Evolutionary conservation across 495 filamentous ascomycete genomes (phyloP).

Genomic region (Bacidia rubella): DNA sequence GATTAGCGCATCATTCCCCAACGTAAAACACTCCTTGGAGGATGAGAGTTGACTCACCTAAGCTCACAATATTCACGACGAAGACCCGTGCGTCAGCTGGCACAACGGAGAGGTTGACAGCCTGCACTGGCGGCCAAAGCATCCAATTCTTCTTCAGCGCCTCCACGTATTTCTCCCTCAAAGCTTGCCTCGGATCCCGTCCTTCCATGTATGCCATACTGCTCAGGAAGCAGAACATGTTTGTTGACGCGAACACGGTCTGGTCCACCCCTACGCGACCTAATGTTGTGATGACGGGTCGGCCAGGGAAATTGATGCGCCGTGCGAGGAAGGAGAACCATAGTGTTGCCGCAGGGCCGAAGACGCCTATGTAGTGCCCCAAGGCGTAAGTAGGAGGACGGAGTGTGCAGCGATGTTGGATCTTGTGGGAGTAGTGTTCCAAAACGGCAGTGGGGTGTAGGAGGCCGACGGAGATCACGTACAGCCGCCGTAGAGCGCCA

Average conservation of each 20-base stretch:
- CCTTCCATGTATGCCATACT: slow-evolving; percentile 88
- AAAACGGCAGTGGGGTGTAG: not conserved
- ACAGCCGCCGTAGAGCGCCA: slow-evolving; percentile 90
- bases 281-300: slow-evolving; percentile 52
- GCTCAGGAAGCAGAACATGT: slow-evolving; percentile 69
- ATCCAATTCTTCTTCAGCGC: slow-evolving; percentile 76
- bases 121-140: slow-evolving; percentile 86
- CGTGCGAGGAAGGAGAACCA: slow-evolving; percentile 78
- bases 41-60: slow-evolving; percentile 40
- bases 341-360: slow-evolving; percentile 77
- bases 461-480: slow-evolving; percentile 17
- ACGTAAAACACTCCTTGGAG: slow-evolving; percentile 1
- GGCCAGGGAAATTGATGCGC: slow-evolving; percentile 48
- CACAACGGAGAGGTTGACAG: slow-evolving; percentile 80
- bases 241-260: slow-evolving; percentile 66
- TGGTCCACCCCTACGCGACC: slow-evolving; percentile 80
- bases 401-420: not conserved
- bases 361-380: slow-evolving; percentile 46
- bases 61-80: slow-evolving; percentile 72
- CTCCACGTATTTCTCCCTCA: slow-evolving; percentile 48
- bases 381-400: not conserved
- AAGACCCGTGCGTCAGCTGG: slow-evolving; percentile 76
- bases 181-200: slow-evolving; percentile 51
- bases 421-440: not conserved
- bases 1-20: not conserved